Base-by-base conservation (phyloP, 148 eudicot genomes). In the Mesembryanthemum crystallinum region DNA sequence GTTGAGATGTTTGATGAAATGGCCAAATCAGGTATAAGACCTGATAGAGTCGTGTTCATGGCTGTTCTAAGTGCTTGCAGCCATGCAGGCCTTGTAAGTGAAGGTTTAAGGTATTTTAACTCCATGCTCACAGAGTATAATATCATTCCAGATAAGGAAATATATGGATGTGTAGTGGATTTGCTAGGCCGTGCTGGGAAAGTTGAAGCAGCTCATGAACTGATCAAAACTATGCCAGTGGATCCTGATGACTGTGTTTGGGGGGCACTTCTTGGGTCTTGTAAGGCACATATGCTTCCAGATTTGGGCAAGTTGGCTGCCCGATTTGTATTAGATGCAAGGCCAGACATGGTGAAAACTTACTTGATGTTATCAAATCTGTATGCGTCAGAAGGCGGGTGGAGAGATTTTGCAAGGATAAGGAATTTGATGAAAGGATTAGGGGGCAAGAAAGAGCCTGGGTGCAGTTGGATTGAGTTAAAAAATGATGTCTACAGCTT, bases 251-350 rank as follows among this genome's bases (percentile, higher is more conserved):
- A 94, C 75, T 85, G 89, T 59, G 93, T 94, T 64, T 92, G 97
- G 98, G 95, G 92, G 43, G 93, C 93, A 37, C 88, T 91, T 83
- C 83, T 94, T 62, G 98, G 95, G 63, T 90, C 98, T 35, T 91
- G 95, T 72, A 91, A 86, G 74, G 92, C 93, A 71, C 91, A 94
- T 82, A 84, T 84, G 78, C 69, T 81, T 81, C 88, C 88, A 20
- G 79, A 82, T 73, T 79, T 91, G 69, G 91, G 87, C 49, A 88
- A 88, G 64, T 72, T 85, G 81, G 93, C 88, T 0, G 84, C 85
- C 45, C 71, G 64, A n/a, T 85, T 78, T 77, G 82, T 88, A 58
- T 74, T 82, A 73, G 88, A 85, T 35, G 78, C 87, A 73, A 81
- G 85, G 77, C 90, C 94, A 17, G 86, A 82, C 58, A 83, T 76